These are phyloP conservation scores for Coemansia sp. DNA, from an alignment of 192 early-diverging fungal genomes.

Conservation along the genomic window DNA sequence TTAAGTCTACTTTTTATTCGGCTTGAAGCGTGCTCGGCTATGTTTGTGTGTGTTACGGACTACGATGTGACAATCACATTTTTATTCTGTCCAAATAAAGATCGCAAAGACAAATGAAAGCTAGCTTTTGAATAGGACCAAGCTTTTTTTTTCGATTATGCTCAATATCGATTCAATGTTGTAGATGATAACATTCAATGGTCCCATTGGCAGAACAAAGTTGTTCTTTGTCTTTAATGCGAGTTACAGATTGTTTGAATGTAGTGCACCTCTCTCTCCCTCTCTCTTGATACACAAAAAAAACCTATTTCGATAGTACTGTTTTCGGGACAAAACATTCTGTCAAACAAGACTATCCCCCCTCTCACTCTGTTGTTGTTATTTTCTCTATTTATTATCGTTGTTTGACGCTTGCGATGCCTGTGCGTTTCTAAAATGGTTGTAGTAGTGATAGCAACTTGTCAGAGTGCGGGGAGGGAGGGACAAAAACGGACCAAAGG, in stretches of 20 bases:
- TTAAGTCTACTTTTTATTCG: not conserved
- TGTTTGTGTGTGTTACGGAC: constrained; percentile 70
- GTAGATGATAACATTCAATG: not conserved
- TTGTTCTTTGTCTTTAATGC: not conserved
- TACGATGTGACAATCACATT: constrained; percentile 83
- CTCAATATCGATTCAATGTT: not conserved
- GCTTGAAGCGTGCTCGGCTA: not conserved
- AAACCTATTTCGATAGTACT: not conserved
- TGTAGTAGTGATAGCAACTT: not conserved
- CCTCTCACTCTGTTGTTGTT: not conserved
- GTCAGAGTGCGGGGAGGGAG: not conserved
- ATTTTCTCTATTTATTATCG: not conserved
- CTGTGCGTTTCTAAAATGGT: not conserved
- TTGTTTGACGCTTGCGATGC: not conserved
- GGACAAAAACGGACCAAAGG: not conserved
- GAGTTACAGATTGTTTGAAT: constrained; percentile 1
- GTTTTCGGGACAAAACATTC: not conserved
- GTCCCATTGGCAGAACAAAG: not conserved
- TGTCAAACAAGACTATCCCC: not conserved
- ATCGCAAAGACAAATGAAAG: constrained; percentile 54
- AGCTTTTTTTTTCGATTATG: not conserved
- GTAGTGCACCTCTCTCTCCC: not conserved
- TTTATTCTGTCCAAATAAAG: constrained; percentile 38
- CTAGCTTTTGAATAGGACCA: constrained; percentile 59
- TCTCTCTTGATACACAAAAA: not conserved